Conservation (phyloP, 78 protist species). For the Pigoraptor vietnamica region DNA sequence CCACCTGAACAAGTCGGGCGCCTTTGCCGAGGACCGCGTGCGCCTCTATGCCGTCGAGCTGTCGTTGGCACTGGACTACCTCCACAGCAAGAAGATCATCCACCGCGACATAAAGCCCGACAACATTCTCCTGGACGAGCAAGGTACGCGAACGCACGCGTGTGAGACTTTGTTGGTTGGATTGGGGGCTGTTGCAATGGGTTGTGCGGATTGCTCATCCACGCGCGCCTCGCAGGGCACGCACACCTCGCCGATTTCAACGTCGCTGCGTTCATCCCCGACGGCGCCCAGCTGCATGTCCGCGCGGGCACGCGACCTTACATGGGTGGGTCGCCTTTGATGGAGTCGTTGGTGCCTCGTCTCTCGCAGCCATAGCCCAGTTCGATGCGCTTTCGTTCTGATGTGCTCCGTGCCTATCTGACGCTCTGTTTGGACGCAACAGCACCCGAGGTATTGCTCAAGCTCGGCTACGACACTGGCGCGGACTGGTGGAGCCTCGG, state of each 20-base stretch:
- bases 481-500: conserved; percentile 74
- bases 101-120: conserved; percentile 45
- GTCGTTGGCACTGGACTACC: conserved; percentile 64
- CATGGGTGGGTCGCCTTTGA: background rate
- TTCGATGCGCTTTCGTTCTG: too few relatives aligned
- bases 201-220: background rate
- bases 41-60: conserved; percentile 66
- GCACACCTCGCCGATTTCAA: conserved; percentile 44
- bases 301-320: conserved; percentile 26
- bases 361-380: background rate
- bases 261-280: conserved; percentile 17
- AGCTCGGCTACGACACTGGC: background rate
- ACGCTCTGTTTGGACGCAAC: background rate
- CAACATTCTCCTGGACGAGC: conserved; percentile 19
- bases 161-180: background rate
- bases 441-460: conserved; percentile 29
- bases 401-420: background rate
- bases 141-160: background rate
- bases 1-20: conserved; percentile 41
- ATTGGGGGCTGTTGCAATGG: background rate
- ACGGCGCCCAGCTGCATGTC: background rate
- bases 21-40: conserved; percentile 25
- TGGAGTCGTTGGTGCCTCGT: background rate
- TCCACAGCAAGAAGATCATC: conserved; percentile 2
- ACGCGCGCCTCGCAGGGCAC: conserved; percentile 29